phyloP scores from a whole-genome alignment of 1,139 yeast species.

The Torulaspora globosa region DNA sequence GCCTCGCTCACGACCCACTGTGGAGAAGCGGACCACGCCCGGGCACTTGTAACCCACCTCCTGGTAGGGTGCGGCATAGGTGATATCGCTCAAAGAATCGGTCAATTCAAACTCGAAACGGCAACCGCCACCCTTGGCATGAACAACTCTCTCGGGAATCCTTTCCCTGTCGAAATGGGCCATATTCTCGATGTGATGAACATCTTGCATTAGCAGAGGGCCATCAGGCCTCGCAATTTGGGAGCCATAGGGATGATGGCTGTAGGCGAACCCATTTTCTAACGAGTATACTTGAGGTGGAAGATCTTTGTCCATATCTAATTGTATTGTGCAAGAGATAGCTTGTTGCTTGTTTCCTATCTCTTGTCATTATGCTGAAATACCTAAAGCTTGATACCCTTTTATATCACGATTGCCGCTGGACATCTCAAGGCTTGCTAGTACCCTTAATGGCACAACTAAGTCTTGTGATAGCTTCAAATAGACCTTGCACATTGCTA shows the following conservation, averaged over 20 bases:
- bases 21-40: conserved; percentile 73
- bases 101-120: conserved; percentile 77
- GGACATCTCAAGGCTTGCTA: no score
- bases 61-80: conserved; percentile 66
- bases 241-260: conserved; percentile 56
- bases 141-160: conserved; percentile 86
- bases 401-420: no score
- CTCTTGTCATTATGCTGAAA: no score
- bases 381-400: no score
- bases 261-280: conserved; percentile 61
- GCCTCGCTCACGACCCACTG: conserved; percentile 86
- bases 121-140: conserved; percentile 88
- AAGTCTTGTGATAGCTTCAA: no score
- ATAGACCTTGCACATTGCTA: no score
- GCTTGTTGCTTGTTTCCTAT: no score
- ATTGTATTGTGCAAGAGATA: neutral
- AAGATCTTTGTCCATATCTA: neutral
- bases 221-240: conserved; percentile 68
- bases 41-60: conserved; percentile 73
- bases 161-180: conserved; percentile 87
- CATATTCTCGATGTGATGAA: conserved; percentile 68
- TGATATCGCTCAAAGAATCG: conserved; percentile 72
- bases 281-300: conserved; percentile 46
- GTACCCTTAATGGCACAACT: no score
- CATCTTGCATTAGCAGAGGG: conserved; percentile 73